Evolutionary conservation across 2,329 filamentous ascomycete species (phyloP).

Genomic region (Cordyceps tenuipes): DNA sequence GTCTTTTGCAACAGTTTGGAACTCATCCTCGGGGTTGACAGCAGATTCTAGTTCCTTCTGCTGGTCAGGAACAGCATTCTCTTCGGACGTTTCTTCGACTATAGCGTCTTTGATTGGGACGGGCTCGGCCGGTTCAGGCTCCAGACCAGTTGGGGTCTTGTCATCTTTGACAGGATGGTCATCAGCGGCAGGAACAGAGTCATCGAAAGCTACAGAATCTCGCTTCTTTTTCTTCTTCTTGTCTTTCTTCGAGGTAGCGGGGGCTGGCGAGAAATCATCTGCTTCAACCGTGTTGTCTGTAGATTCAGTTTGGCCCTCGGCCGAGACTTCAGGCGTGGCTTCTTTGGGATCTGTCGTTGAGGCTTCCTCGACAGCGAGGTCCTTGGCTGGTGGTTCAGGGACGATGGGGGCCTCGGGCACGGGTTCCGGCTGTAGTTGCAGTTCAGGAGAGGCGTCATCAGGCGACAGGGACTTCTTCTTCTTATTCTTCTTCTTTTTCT

Average conservation of each 20-base stretch:
- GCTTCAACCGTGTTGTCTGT: not conserved
- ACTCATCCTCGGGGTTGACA: not conserved
- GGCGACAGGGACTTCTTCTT: slow-evolving; percentile 1
- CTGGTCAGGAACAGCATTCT: not conserved
- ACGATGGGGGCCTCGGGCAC: not conserved
- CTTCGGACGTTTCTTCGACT: not conserved
- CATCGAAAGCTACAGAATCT: slow-evolving; percentile 7
- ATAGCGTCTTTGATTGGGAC: not conserved
- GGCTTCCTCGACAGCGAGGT: not conserved
- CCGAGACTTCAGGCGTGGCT: not conserved
- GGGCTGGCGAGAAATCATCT: slow-evolving; percentile 7
- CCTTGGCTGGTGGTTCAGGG: not conserved
- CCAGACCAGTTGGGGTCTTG: not conserved
- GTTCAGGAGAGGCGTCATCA: not conserved
- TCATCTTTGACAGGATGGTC: too few species aligned
- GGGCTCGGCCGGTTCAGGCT: not conserved
- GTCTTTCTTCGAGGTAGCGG: slow-evolving; percentile 18
- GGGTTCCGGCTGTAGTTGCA: not conserved
- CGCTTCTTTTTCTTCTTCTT: slow-evolving; percentile 22
- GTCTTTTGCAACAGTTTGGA: slow-evolving; percentile 6
- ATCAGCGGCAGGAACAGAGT: not conserved
- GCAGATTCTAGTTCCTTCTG: not conserved
- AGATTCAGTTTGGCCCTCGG: not conserved
- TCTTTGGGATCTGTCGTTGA: not conserved
- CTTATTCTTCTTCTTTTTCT: slow-evolving; percentile 23